Evolutionary conservation across 345 rosid species (phyloP).

Genomic region (Combretum micranthum): DNA sequence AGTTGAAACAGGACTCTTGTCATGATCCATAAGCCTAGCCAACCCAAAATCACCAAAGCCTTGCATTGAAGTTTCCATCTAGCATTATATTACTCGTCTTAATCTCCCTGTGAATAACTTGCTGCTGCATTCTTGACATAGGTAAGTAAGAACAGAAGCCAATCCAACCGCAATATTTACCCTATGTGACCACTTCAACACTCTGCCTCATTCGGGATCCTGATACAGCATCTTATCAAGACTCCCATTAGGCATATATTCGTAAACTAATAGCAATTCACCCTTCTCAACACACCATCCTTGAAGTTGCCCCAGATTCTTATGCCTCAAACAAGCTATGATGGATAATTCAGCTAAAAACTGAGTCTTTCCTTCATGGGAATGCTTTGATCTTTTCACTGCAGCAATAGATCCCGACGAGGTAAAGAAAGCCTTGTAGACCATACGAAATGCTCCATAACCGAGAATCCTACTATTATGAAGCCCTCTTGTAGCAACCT

Average conservation of each 20-base stretch:
- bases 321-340: constrained; percentile 90
- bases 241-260: constrained; percentile 91
- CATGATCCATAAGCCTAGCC: constrained; percentile 90
- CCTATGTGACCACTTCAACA: constrained; percentile 64
- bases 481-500: constrained; percentile 71
- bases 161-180: constrained; percentile 65
- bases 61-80: constrained; percentile 69
- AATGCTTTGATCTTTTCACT: constrained; percentile 77
- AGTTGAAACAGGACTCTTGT: constrained; percentile 87
- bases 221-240: constrained; percentile 73
- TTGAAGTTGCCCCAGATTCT: constrained; percentile 76
- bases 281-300: constrained; percentile 95
- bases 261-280: constrained; percentile 82
- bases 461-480: constrained; percentile 82
- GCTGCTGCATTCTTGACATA: constrained; percentile 94
- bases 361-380: constrained; percentile 78
- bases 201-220: constrained; percentile 34
- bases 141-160: constrained; percentile 70
- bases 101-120: constrained; percentile 88
- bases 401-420: constrained; percentile 59
- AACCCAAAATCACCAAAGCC: constrained; percentile 86
- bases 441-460: constrained; percentile 80
- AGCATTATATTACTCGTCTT: constrained; percentile 89
- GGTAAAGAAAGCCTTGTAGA: constrained; percentile 62
- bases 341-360: constrained; percentile 78